Percentiles rank a stretch among this genome's conserved stretches.
Conservation (phyloP, 495 filamentous ascomycete species). For the Daldinia bambusicola region DNA sequence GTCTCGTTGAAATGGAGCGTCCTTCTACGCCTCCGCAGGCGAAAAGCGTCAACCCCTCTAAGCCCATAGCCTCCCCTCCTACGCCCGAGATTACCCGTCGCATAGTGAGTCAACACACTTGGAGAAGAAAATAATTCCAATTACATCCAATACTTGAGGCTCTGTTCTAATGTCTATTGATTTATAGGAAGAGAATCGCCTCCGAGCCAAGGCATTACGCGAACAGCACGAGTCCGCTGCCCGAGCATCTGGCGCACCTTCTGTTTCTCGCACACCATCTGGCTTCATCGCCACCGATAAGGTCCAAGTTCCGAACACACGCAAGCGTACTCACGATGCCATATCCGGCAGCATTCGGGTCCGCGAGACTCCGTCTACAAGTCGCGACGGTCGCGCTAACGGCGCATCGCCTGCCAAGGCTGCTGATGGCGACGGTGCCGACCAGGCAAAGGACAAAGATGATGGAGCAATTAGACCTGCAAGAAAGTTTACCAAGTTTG, state of each 20-base stretch:
- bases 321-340: constrained; percentile 66
- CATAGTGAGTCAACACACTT: constrained; percentile 62
- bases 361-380: constrained; percentile 64
- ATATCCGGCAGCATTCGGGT: constrained; percentile 62
- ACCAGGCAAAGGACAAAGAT: constrained; percentile 55
- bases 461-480: constrained; percentile 72
- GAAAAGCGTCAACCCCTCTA: constrained; percentile 42
- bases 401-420: constrained; percentile 43
- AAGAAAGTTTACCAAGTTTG: constrained; percentile 87
- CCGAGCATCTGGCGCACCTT: constrained; percentile 46
- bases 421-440: constrained; percentile 44
- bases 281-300: constrained; percentile 55
- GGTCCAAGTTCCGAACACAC: constrained; percentile 51
- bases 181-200: constrained; percentile 83
- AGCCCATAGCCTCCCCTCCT: constrained; percentile 63
- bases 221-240: constrained; percentile 71
- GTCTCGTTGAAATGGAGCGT: constrained; percentile 45
- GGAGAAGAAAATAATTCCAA: background rate
- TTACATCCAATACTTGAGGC: background rate
- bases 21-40: constrained; percentile 68
- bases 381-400: constrained; percentile 71
- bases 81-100: constrained; percentile 79
- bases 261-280: constrained; percentile 49
- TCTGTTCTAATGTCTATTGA: constrained; percentile 2
- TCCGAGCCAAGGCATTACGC: constrained; percentile 89